These are phyloP conservation scores for Gossypium gossypioides DNA, from an alignment of 441 rosid species.

Conservation along the genomic window DNA sequence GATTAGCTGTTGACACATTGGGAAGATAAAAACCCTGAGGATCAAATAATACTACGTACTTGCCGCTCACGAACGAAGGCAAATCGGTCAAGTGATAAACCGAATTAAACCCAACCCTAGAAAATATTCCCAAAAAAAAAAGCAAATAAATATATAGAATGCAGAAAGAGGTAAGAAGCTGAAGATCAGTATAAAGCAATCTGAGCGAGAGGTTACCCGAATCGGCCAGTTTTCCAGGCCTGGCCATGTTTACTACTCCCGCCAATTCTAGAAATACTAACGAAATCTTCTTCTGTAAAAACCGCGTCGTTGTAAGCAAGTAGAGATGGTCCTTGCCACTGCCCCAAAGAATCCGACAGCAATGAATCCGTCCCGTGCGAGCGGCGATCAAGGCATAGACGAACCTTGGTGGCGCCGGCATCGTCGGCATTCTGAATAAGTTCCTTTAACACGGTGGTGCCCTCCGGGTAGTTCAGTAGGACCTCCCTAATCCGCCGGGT, in stretches of 20 bases:
- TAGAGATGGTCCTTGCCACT: constrained; percentile 87
- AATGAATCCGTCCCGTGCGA: constrained; percentile 47
- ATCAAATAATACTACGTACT: constrained; percentile 78
- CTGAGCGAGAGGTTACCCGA: constrained; percentile 42
- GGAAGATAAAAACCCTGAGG: constrained; percentile 88
- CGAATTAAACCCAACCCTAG: constrained; percentile 93
- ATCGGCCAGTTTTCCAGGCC: constrained; percentile 88
- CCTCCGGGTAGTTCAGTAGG: constrained; percentile 87
- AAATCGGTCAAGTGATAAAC: constrained; percentile 94
- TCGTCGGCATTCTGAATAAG: constrained; percentile 94
- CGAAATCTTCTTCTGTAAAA: constrained; percentile 87
- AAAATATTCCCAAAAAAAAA: neutral
- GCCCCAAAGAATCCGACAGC: constrained; percentile 54
- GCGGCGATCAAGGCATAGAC: constrained; percentile 85
- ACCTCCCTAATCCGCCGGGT: constrained; percentile 96
- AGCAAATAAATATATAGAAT: constrained; percentile 4
- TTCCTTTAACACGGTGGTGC: constrained; percentile 87
- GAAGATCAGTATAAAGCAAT: neutral
- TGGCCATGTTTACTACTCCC: constrained; percentile 79
- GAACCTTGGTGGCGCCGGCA: constrained; percentile 76
- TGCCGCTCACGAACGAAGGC: constrained; percentile 94
- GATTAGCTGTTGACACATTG: constrained; percentile 76
- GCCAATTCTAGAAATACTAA: constrained; percentile 80
- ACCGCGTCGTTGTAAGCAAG: constrained; percentile 78
- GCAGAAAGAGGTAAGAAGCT: neutral